These are phyloP conservation scores for Ceratobasidium sp. DNA, from an alignment of 1,284 basidiomycete species.

Conservation along the genomic window DNA sequence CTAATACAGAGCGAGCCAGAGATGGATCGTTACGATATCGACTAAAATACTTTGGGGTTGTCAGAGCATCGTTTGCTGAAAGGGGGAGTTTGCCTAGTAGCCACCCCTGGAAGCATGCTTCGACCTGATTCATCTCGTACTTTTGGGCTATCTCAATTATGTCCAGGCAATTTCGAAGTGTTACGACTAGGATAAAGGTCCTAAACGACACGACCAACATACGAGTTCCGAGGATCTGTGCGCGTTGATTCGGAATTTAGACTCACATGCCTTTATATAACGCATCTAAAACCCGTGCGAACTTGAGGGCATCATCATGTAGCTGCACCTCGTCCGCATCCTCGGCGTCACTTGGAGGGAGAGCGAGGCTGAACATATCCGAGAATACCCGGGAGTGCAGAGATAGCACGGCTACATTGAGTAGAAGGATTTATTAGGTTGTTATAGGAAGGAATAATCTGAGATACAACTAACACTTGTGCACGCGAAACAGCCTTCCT, in stretches of 20 bases:
- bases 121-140: conserved; percentile 16
- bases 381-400: conserved; percentile 10
- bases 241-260: no score
- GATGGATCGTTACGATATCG: conserved; percentile 12
- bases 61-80: neutral
- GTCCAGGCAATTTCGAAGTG: neutral
- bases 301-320: conserved; percentile 1
- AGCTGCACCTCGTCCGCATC: conserved; percentile 5
- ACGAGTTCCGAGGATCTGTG: neutral
- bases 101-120: conserved; percentile 12
- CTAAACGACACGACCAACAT: neutral
- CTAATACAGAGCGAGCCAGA: conserved; percentile 7
- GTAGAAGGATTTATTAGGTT: neutral
- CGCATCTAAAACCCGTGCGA: conserved; percentile 1
- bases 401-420: conserved; percentile 1
- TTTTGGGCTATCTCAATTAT: conserved; percentile 19
- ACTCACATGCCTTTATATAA: conserved; percentile 27
- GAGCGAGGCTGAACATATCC: conserved; percentile 11
- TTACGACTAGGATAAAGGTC: conserved; percentile 14
- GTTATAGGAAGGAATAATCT: neutral
- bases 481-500: conserved; percentile 7
- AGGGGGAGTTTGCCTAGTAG: neutral
- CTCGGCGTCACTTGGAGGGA: neutral
- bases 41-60: neutral
- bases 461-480: conserved; percentile 11